phyloP scores from a whole-genome alignment of 1,139 yeast genomes.

The Pichia cactophila region DNA sequence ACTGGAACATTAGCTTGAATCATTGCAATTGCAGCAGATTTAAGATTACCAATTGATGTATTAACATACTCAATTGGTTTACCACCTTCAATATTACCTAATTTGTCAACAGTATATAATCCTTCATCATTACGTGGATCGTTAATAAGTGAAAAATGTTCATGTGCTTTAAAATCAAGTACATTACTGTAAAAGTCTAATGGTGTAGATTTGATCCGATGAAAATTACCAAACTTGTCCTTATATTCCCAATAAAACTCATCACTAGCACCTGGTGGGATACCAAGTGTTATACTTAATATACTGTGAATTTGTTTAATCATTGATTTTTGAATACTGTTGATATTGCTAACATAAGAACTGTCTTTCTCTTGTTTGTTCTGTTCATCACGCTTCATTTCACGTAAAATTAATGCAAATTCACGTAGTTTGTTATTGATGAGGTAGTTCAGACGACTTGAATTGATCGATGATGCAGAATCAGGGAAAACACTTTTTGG shows the following conservation, averaged over 20 bases:
- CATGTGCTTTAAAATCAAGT: conserved; percentile 39
- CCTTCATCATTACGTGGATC: conserved; percentile 55
- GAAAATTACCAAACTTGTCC: conserved; percentile 48
- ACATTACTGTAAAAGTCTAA: conserved; percentile 41
- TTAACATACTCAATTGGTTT: conserved; percentile 59
- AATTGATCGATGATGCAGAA: conserved; percentile 46
- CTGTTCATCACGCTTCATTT: conserved; percentile 31
- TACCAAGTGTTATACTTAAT: conserved; percentile 49
- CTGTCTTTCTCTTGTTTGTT: conserved; percentile 12
- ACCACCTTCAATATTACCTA: conserved; percentile 55
- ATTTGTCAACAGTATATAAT: conserved; percentile 54
- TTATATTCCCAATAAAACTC: conserved; percentile 52
- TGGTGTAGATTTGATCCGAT: conserved; percentile 43
- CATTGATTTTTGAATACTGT: conserved; percentile 39
- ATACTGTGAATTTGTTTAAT: conserved; percentile 46
- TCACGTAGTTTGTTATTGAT: conserved; percentile 54
- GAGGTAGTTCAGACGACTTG: conserved; percentile 43
- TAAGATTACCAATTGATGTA: conserved; percentile 41
- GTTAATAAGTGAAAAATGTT: conserved; percentile 49
- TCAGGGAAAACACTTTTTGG: conserved; percentile 58
- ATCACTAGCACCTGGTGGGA: conserved; percentile 54
- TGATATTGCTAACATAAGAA: conserved; percentile 13
- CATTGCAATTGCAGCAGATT: conserved; percentile 49
- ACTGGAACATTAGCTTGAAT: conserved; percentile 57
- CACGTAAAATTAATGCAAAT: conserved; percentile 48